phyloP scores from a whole-genome alignment of 768 basidiomycete genomes.

The Suillus fuscotomentosus region DNA sequence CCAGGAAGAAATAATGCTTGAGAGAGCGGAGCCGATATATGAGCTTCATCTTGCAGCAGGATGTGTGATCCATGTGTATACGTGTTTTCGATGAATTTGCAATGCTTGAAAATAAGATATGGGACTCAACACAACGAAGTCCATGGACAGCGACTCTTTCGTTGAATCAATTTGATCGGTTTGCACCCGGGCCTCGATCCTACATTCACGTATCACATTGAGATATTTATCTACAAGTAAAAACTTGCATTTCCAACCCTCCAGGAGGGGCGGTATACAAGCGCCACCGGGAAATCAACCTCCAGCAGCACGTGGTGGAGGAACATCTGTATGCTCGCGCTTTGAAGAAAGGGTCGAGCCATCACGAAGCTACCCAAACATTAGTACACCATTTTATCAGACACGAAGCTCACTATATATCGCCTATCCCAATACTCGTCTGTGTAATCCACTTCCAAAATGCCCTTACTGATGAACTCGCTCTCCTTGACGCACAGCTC shows the following conservation, averaged over 20 bases:
- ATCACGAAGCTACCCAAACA: slow-evolving; percentile 56
- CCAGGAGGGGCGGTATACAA: slow-evolving; percentile 86
- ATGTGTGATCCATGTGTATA: slow-evolving; percentile 96
- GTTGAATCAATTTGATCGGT: slow-evolving; percentile 42
- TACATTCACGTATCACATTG: slow-evolving; percentile 97
- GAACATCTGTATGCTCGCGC: slow-evolving; percentile 72
- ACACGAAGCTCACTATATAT: slow-evolving; percentile 69
- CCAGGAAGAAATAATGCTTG: slow-evolving; percentile 97
- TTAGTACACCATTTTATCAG: background rate
- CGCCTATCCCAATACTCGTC: slow-evolving; percentile 99
- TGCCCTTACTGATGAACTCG: slow-evolving; percentile 88
- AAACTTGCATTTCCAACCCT: slow-evolving; percentile 98
- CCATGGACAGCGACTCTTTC: slow-evolving; percentile 65
- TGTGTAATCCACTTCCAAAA: slow-evolving; percentile 91
- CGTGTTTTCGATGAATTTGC: slow-evolving; percentile 86
- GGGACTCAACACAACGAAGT: slow-evolving; percentile 23
- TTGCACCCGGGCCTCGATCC: slow-evolving; percentile 64
- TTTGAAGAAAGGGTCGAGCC: slow-evolving; percentile 70
- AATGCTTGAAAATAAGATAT: slow-evolving; percentile 55
- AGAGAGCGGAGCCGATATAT: slow-evolving; percentile 91
- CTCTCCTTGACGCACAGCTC: slow-evolving; percentile 95
- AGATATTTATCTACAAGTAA: slow-evolving; percentile 96
- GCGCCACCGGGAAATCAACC: slow-evolving; percentile 91
- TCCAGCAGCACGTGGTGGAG: slow-evolving; percentile 58
- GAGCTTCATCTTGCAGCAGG: slow-evolving; percentile 82